Evolutionary conservation across 441 rosid species (phyloP).

Genomic region (Arabidopsis lyrata): DNA sequence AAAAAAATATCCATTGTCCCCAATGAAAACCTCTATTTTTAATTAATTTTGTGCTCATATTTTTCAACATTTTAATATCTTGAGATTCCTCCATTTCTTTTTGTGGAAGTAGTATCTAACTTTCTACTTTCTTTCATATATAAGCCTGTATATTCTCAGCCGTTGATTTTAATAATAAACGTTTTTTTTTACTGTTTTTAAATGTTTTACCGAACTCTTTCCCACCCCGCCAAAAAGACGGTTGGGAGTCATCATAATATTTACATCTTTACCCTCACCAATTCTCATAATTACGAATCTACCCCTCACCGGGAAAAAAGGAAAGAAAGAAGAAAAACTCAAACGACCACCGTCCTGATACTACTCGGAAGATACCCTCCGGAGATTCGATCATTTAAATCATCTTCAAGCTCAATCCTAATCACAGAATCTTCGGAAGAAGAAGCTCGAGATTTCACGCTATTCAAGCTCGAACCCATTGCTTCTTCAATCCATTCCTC

Average conservation of each 20-base stretch:
- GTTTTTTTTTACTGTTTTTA: constrained; percentile 39
- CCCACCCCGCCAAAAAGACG: constrained; percentile 62
- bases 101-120: constrained; percentile 27
- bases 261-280: constrained; percentile 61
- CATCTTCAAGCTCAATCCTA: constrained; percentile 60
- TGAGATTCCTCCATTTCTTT: constrained; percentile 24
- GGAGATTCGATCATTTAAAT: constrained; percentile 45
- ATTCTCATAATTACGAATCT: constrained; percentile 25
- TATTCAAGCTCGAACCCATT: constrained; percentile 69
- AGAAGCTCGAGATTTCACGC: constrained; percentile 53
- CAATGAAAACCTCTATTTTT: neutral
- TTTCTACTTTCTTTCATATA: constrained; percentile 16
- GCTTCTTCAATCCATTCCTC: constrained; percentile 86
- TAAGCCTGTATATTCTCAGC: constrained; percentile 14
- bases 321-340: constrained; percentile 26
- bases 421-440: constrained; percentile 51
- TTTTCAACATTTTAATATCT: neutral
- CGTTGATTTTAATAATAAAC: constrained; percentile 32
- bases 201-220: constrained; percentile 45
- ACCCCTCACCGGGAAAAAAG: constrained; percentile 30
- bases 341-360: constrained; percentile 54
- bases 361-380: constrained; percentile 72
- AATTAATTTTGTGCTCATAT: neutral
- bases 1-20: constrained; percentile 15
- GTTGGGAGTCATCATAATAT: constrained; percentile 49